These are phyloP conservation scores for Lachnellula hyalina DNA, from an alignment of 2,329 filamentous ascomycete species.

Conservation along the genomic window DNA sequence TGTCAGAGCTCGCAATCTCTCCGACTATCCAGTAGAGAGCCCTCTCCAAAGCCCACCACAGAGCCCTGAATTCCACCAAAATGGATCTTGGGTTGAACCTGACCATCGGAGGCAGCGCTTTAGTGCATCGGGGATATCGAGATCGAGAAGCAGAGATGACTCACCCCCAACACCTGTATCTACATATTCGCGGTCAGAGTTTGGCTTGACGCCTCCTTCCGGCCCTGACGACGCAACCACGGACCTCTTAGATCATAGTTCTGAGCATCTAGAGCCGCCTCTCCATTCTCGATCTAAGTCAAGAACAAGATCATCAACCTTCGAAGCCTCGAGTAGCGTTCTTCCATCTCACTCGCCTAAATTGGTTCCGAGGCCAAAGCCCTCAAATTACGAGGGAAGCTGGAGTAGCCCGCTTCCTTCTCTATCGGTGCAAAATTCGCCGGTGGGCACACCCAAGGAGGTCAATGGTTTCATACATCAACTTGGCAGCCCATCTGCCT, in stretches of 20 bases:
- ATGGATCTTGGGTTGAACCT: constrained; percentile 13
- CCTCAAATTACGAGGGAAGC: background rate
- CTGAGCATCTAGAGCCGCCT: constrained; percentile 4
- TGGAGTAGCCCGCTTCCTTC: background rate
- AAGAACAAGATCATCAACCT: background rate
- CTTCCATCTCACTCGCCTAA: background rate
- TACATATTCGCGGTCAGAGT: constrained; percentile 17
- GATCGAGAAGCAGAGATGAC: constrained; percentile 16
- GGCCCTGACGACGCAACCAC: constrained; percentile 1
- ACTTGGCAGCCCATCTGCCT: background rate
- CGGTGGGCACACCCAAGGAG: background rate
- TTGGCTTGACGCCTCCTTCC: constrained; percentile 5
- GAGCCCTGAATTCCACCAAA: constrained; percentile 18
- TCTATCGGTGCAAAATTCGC: background rate
- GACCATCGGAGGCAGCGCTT: constrained; percentile 13
- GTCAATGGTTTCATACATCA: background rate
- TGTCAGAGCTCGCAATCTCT: constrained; percentile 14
- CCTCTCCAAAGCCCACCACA: constrained; percentile 23
- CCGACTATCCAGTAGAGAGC: constrained; percentile 14
- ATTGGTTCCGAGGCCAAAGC: background rate
- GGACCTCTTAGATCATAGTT: background rate
- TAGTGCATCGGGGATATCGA: constrained; percentile 11
- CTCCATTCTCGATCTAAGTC: background rate
- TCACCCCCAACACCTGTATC: constrained; percentile 21
- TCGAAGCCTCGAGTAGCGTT: background rate